Evolutionary conservation across 345 rosid genomes (phyloP).

Genomic region (Salix koriyanagi): DNA sequence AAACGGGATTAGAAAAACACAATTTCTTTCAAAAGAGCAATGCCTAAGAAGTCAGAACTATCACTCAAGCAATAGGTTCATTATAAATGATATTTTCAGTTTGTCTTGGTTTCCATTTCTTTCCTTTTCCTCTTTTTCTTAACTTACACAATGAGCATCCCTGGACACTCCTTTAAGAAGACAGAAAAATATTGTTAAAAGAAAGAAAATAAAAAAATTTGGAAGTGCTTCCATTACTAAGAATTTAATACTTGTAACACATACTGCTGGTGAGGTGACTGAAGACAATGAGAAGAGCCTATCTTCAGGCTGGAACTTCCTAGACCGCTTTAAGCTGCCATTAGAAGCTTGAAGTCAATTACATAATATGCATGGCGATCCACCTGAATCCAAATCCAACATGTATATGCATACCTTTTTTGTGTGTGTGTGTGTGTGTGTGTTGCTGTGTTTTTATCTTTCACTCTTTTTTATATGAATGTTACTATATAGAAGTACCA

Average conservation of each 20-base stretch:
- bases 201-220: not conserved
- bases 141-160: not conserved
- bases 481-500: not conserved
- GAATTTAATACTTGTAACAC: constrained; percentile 24
- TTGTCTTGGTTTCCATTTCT: not conserved
- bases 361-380: not conserved
- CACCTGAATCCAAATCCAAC: not conserved
- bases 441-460: not conserved
- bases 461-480: not conserved
- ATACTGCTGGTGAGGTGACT: constrained; percentile 85
- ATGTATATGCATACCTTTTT: not conserved
- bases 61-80: not conserved
- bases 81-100: not conserved
- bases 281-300: constrained; percentile 92
- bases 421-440: not conserved
- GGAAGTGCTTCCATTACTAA: not conserved
- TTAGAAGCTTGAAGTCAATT: constrained; percentile 7
- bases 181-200: not conserved
- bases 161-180: not conserved
- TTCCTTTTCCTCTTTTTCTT: not conserved
- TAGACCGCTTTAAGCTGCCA: constrained; percentile 85
- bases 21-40: not conserved
- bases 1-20: not conserved
- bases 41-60: not conserved
- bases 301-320: constrained; percentile 95